These are phyloP conservation scores for Laetiporus sulphureus DNA, from an alignment of 1,284 basidiomycete species.

Conservation along the genomic window DNA sequence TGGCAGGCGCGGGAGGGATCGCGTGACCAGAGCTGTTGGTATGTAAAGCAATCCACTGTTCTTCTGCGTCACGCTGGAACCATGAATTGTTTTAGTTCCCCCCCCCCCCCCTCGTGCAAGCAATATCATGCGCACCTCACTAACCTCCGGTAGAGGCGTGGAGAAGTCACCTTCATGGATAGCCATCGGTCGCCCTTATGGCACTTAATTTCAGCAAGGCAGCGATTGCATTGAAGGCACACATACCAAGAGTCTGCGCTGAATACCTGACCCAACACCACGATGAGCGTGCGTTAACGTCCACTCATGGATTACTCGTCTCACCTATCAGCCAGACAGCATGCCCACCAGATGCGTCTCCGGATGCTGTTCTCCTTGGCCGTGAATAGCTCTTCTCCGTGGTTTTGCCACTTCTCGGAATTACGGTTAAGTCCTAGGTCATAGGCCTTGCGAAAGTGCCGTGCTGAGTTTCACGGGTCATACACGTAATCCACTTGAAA, in stretches of 20 bases:
- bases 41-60: slow-evolving; percentile 42
- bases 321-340: slow-evolving; percentile 68
- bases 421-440: slow-evolving; percentile 83
- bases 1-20: slow-evolving; percentile 34
- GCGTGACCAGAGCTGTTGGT: slow-evolving; percentile 31
- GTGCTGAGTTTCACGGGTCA: not conserved
- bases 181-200: slow-evolving; percentile 58
- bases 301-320: slow-evolving; percentile 13
- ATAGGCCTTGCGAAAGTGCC: slow-evolving; percentile 47
- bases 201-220: not conserved
- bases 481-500: not conserved
- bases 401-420: slow-evolving; percentile 68
- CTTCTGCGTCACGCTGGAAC: slow-evolving; percentile 43
- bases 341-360: slow-evolving; percentile 80
- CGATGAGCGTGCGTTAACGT: not conserved
- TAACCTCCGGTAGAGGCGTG: slow-evolving; percentile 55
- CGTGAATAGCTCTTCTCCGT: slow-evolving; percentile 55
- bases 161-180: slow-evolving; percentile 75
- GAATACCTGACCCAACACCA: too few relatives aligned
- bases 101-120: too few relatives aligned
- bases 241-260: slow-evolving; percentile 14
- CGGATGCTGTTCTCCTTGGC: slow-evolving; percentile 66
- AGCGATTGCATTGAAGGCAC: too few relatives aligned
- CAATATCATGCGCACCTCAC: slow-evolving; percentile 36
- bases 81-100: too few relatives aligned